These are phyloP conservation scores for Botrytis aclada DNA, from an alignment of 2,329 filamentous ascomycete genomes.

Conservation along the genomic window DNA sequence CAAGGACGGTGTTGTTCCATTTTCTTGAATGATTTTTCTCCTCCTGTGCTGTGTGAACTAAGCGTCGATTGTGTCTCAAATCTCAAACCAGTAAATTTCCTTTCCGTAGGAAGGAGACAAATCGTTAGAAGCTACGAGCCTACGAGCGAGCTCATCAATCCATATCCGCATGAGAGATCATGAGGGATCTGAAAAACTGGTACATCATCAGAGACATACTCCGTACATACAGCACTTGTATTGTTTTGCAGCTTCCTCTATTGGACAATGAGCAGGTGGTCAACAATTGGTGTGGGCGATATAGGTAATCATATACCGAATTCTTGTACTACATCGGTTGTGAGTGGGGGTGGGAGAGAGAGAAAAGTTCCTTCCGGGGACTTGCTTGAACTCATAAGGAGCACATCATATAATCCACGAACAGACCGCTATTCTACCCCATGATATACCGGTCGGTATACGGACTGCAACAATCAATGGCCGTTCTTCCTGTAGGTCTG, in stretches of 20 bases:
- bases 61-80: neutral
- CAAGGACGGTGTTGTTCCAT: neutral
- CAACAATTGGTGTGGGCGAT: neutral
- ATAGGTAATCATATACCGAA: neutral
- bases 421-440: constrained; percentile 12
- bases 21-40: neutral
- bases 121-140: neutral
- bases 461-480: no score
- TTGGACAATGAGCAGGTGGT: constrained; percentile 4
- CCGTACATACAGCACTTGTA: neutral
- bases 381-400: neutral
- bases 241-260: neutral
- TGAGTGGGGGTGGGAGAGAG: neutral
- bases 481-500: neutral
- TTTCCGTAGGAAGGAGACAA: neutral
- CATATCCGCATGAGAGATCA: neutral
- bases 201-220: constrained; percentile 3
- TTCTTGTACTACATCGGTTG: neutral
- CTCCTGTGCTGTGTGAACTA: neutral
- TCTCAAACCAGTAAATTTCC: neutral
- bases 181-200: neutral
- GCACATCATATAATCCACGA: neutral
- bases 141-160: neutral
- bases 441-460: no score
- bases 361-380: neutral